Conservation (phyloP, 345 rosid species). For the Dipteronia dyeriana region DNA sequence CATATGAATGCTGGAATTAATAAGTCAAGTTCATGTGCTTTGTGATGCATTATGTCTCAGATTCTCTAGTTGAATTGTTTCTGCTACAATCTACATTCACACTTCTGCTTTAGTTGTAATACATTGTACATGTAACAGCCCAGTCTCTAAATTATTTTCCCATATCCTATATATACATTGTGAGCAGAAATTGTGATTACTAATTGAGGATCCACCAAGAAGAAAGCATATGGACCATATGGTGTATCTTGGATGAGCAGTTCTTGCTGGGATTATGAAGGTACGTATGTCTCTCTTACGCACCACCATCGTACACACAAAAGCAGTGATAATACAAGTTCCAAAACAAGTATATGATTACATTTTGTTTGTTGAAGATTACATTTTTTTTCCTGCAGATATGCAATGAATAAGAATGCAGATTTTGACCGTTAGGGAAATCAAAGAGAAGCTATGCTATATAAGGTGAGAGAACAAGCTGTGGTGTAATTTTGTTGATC, state of each 20-base stretch:
- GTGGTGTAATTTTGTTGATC: neutral
- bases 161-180: slow-evolving; percentile 14
- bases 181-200: slow-evolving; percentile 70
- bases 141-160: neutral
- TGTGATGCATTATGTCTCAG: no score
- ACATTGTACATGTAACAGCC: neutral
- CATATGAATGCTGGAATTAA: no score
- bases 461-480: slow-evolving; percentile 51
- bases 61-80: no score
- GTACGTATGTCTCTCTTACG: slow-evolving; percentile 27
- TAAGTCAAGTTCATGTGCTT: no score
- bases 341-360: no score
- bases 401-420: slow-evolving; percentile 88
- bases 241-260: slow-evolving; percentile 97
- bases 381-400: slow-evolving; percentile 50
- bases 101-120: neutral
- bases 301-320: no score
- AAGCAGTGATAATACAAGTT: no score
- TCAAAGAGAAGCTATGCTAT: slow-evolving; percentile 97
- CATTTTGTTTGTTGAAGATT: neutral
- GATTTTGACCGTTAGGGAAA: slow-evolving; percentile 96
- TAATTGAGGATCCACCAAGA: slow-evolving; percentile 96
- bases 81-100: no score
- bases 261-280: slow-evolving; percentile 99
- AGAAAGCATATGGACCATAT: no score